These are phyloP conservation scores for Oryza longistaminata DNA, from an alignment of 176 grass and related monocot species.

Conservation along the genomic window DNA sequence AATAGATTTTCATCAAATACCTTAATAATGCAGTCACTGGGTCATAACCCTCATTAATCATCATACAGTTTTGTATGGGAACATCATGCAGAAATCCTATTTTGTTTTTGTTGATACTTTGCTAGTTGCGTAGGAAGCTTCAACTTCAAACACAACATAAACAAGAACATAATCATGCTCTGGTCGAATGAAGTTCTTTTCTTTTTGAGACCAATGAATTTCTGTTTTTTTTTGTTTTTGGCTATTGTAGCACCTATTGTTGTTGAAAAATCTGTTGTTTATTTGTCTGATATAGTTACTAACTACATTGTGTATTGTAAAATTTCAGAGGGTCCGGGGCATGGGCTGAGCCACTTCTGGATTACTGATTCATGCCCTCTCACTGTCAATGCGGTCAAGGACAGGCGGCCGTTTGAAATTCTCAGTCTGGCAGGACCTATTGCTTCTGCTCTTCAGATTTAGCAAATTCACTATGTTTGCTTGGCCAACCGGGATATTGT, in stretches of 20 bases:
- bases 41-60: neutral
- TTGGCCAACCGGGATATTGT: neutral
- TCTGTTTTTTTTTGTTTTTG: neutral
- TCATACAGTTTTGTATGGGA: neutral
- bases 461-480: constrained; percentile 31
- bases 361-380: constrained; percentile 92
- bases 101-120: neutral
- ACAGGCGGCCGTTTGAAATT: constrained; percentile 78
- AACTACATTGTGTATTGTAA: neutral
- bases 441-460: constrained; percentile 81
- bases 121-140: neutral
- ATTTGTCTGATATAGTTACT: constrained; percentile 8
- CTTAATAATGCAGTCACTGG: neutral
- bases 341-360: constrained; percentile 85
- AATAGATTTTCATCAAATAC: constrained; percentile 16
- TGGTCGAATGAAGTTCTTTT: neutral
- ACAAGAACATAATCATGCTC: no score
- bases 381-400: constrained; percentile 65
- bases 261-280: neutral
- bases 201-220: neutral
- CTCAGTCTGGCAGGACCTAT: constrained; percentile 82
- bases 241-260: constrained; percentile 1
- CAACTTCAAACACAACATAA: neutral
- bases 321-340: constrained; percentile 59
- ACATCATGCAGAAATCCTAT: neutral